These are phyloP conservation scores for Aechmea fasciata DNA, from an alignment of 176 grass and related monocot genomes.

Conservation along the genomic window DNA sequence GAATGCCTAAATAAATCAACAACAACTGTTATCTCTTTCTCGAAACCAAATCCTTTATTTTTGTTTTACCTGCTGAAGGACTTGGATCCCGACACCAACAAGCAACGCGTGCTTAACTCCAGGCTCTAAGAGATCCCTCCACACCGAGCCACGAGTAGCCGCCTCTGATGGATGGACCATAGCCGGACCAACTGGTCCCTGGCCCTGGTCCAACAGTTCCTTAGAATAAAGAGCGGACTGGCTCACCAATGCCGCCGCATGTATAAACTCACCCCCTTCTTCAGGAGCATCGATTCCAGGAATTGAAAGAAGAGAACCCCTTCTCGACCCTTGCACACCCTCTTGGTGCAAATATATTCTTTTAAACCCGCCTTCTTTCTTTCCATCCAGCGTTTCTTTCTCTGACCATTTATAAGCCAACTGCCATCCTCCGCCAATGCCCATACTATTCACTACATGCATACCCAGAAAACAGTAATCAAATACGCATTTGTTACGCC, in stretches of 20 bases:
- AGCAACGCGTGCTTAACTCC: conserved; percentile 76
- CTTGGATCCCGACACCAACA: conserved; percentile 85
- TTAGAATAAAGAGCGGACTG: conserved; percentile 78
- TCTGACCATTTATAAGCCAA: conserved; percentile 97
- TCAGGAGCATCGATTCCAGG: conserved; percentile 53
- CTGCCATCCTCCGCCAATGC: conserved; percentile 97
- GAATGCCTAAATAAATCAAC: not conserved
- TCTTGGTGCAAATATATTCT: conserved; percentile 98
- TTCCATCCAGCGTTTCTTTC: conserved; percentile 58
- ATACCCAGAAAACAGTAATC: conserved; percentile 9
- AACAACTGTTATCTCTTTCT: not conserved
- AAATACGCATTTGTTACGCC: too few species aligned
- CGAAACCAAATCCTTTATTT: not conserved
- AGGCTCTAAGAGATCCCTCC: conserved; percentile 75
- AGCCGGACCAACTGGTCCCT: conserved; percentile 64
- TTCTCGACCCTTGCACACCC: conserved; percentile 38
- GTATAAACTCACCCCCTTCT: conserved; percentile 63
- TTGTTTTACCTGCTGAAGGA: conserved; percentile 72
- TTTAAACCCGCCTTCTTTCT: conserved; percentile 83
- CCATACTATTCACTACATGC: conserved; percentile 74
- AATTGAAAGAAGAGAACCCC: conserved; percentile 74
- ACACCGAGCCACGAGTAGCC: conserved; percentile 47
- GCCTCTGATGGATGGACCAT: conserved; percentile 80
- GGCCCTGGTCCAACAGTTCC: conserved; percentile 56
- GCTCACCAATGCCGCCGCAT: conserved; percentile 93